Base-by-base conservation (phyloP, 2,329 filamentous ascomycete species). In the Cladosporium phlei region DNA sequence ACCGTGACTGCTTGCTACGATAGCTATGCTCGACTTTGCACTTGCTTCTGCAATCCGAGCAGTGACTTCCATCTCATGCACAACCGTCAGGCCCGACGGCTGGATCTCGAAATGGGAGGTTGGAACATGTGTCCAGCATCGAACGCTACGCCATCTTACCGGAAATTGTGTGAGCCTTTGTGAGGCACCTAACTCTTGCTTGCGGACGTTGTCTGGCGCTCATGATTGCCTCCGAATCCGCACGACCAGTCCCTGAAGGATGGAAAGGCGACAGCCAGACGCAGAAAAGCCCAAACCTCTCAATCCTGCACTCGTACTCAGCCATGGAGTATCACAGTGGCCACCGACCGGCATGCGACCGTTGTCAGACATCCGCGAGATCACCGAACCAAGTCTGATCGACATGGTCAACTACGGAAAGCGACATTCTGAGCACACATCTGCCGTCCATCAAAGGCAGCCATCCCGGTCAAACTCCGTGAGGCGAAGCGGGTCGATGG, bases 351-450 rank as follows among this genome's bases (percentile, higher is more conserved):
- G 45, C 6, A 47, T 47, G 32, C 67, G 72, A 35, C 70, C 71
- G 34, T 56, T 75, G 21, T 75, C 72, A 33, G 72, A 75, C 52
- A 75, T 75, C 47, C 68, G 71, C 50, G 72, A 74, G 53, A 60
- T 73, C 52, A 75, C 71, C 9, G 72, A 74, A 55, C 70, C 72
- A 21, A 73, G 69, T 51, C 55, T 74, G 17, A 65, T 64, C n/a
- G 68, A 72, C 11, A 47, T 50, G 19, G 32, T 48, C 20, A 49
- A 35, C 25, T 35, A 44, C 21, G 39, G 24, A 6, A 32, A 43
- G 32, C 47, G 33, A 10, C 40, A 38, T 17, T 21, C 38, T 14
- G 30, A 45, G 21, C 47, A 33, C 9, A 22, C 20, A 25, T 20
- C 12, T 4, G n/a, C 22, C 17, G 12, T 30, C 16, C 53, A 49